phyloP scores from a whole-genome alignment of 2,329 filamentous ascomycete species.

The Botryotinia globosa region DNA sequence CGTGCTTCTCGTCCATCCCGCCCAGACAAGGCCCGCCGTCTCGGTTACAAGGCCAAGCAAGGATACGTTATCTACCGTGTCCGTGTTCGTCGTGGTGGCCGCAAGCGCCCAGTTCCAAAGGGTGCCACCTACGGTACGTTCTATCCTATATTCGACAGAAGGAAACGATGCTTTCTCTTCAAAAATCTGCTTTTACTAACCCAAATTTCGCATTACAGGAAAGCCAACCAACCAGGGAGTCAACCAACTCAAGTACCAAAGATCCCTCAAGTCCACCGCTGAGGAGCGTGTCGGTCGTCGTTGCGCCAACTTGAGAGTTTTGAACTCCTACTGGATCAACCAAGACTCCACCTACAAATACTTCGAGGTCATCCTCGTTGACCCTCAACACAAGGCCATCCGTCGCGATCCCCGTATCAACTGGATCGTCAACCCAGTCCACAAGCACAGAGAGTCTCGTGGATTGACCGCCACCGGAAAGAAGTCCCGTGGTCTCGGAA shows the following conservation, averaged over 20 bases:
- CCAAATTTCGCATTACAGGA: slow-evolving; percentile 55
- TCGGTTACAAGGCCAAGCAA: slow-evolving; percentile 99
- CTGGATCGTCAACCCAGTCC: slow-evolving; percentile 99
- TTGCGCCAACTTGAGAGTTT: slow-evolving; percentile 97
- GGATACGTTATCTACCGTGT: slow-evolving; percentile 99
- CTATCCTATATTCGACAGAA: neutral
- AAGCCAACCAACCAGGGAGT: slow-evolving; percentile 99
- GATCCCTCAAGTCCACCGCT: slow-evolving; percentile 93
- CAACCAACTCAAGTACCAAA: slow-evolving; percentile 99
- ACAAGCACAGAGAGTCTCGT: slow-evolving; percentile 99
- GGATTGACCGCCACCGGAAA: slow-evolving; percentile 98
- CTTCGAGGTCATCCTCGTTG: slow-evolving; percentile 99
- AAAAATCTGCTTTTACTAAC: slow-evolving; percentile 13
- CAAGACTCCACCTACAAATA: slow-evolving; percentile 99
- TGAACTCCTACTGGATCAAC: slow-evolving; percentile 99
- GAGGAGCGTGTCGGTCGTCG: slow-evolving; percentile 99
- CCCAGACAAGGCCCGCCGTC: slow-evolving; percentile 99
- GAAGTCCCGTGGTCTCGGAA: slow-evolving; percentile 99
- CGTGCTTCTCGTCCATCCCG: slow-evolving; percentile 96
- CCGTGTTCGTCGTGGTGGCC: slow-evolving; percentile 96
- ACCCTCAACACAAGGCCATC: slow-evolving; percentile 99
- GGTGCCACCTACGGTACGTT: slow-evolving; percentile 95
- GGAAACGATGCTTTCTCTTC: neutral
- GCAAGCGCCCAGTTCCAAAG: slow-evolving; percentile 95
- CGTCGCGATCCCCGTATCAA: slow-evolving; percentile 98